A percentile compares a stretch with the other conserved stretches of the same genome.
phyloP scores from a whole-genome alignment of 768 basidiomycete genomes.

The Mycena albidolilacea region DNA sequence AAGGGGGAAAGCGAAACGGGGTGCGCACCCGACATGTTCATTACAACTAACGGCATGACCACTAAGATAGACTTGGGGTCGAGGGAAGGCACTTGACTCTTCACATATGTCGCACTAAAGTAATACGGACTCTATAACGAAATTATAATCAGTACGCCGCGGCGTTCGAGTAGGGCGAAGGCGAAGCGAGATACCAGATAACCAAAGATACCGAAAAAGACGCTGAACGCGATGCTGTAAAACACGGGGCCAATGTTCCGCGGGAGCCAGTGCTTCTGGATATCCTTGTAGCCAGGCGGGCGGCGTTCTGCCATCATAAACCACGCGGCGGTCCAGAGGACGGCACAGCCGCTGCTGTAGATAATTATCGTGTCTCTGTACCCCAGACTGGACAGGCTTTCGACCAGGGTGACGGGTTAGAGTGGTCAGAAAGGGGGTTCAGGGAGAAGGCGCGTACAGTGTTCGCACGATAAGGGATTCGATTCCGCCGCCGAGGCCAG shows the following conservation, averaged over 20 bases:
- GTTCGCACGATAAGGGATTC: slow-evolving; percentile 41
- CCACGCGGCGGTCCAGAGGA: slow-evolving; percentile 45
- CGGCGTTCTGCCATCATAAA: slow-evolving; percentile 50
- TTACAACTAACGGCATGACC: slow-evolving; percentile 41
- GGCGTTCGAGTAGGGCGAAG: not conserved
- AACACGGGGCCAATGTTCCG: slow-evolving; percentile 42
- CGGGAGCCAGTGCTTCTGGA: slow-evolving; percentile 43
- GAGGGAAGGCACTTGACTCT: slow-evolving; percentile 36
- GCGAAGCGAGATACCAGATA: slow-evolving; percentile 34
- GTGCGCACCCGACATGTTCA: slow-evolving; percentile 44
- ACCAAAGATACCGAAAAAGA: slow-evolving; percentile 48
- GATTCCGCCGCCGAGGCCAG: slow-evolving; percentile 49
- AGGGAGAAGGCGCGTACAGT: slow-evolving; percentile 30
- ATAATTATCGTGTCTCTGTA: slow-evolving; percentile 50
- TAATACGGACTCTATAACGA: slow-evolving; percentile 41
- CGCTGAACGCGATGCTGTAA: slow-evolving; percentile 50
- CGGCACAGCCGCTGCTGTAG: slow-evolving; percentile 47
- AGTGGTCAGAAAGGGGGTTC: not conserved
- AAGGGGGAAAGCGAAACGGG: not conserved
- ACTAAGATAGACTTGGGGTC: slow-evolving; percentile 41
- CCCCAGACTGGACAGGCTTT: slow-evolving; percentile 46
- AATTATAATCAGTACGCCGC: not conserved
- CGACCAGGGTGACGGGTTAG: not conserved
- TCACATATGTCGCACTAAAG: slow-evolving; percentile 42
- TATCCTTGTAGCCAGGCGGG: slow-evolving; percentile 25